Percentiles rank a stretch among this genome's conserved stretches.
Evolutionary conservation across 208 protist genomes (phyloP).

Genomic region (Sergeia podlipaevii): DNA sequence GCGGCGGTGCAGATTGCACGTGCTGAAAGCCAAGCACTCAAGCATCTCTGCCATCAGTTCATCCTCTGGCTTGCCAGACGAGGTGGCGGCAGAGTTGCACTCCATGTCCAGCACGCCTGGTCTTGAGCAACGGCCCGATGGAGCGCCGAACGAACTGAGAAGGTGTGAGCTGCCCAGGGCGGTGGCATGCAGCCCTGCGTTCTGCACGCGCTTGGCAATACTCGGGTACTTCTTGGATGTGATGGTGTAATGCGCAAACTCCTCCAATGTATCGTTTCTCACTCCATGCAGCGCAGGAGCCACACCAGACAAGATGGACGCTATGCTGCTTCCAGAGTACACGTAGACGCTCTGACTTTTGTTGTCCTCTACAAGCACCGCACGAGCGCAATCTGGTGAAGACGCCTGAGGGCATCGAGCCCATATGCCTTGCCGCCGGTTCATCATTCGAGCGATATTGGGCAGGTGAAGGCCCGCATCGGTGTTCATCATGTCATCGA

Average conservation of each 20-base stretch:
- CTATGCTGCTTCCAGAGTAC: slow-evolving; percentile 37
- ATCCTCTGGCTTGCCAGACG: slow-evolving; percentile 14
- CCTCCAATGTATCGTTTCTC: slow-evolving; percentile 28
- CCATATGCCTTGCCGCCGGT: slow-evolving; percentile 23
- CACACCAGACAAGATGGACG: slow-evolving; percentile 62
- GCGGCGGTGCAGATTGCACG: slow-evolving; percentile 50
- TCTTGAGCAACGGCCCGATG: slow-evolving; percentile 31
- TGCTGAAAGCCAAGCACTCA: slow-evolving; percentile 43
- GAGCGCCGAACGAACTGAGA: slow-evolving; percentile 43
- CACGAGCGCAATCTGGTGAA: slow-evolving; percentile 48
- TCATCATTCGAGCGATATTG: slow-evolving; percentile 47
- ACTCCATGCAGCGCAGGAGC: slow-evolving; percentile 37
- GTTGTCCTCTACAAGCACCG: slow-evolving; percentile 44
- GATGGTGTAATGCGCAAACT: slow-evolving; percentile 28
- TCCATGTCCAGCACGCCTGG: slow-evolving; percentile 75
- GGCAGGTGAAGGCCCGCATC: slow-evolving; percentile 40
- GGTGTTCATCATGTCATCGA: slow-evolving; percentile 34
- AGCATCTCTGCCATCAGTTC: slow-evolving; percentile 22
- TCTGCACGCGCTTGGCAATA: slow-evolving; percentile 40
- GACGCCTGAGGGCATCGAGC: slow-evolving; percentile 30
- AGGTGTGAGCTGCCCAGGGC: slow-evolving; percentile 48
- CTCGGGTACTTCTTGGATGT: slow-evolving; percentile 45
- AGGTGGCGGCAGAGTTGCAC: slow-evolving; percentile 17
- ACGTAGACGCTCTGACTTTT: slow-evolving; percentile 23
- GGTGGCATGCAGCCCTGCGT: slow-evolving; percentile 25